These are phyloP conservation scores for Fomes fomentarius DNA, from an alignment of 1,284 basidiomycete genomes.

Conservation along the genomic window DNA sequence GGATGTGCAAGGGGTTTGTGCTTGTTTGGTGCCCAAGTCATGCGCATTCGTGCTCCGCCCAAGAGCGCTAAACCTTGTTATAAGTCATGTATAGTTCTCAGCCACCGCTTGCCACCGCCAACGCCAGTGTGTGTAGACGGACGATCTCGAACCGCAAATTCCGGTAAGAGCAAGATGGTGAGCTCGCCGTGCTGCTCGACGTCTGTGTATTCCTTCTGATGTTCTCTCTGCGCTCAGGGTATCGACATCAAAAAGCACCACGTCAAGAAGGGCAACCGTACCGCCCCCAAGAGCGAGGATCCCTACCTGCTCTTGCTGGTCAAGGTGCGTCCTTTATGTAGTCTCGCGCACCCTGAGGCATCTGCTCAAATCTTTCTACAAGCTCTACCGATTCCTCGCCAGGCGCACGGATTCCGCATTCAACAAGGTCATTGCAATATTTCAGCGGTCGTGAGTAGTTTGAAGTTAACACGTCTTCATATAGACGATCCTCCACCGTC, in stretches of 20 bases:
- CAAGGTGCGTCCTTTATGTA: conserved; percentile 71
- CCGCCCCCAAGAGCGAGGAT: conserved; percentile 98
- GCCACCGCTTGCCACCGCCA: conserved; percentile 30
- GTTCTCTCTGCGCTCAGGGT: conserved; percentile 61
- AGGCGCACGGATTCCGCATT: conserved; percentile 95
- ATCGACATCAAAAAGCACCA: conserved; percentile 98
- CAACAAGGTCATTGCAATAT: conserved; percentile 79
- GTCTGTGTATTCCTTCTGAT: conserved; percentile 4
- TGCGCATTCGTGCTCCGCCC: conserved; percentile 31
- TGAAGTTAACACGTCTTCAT: conserved; percentile 14
- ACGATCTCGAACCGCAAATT: conserved; percentile 40
- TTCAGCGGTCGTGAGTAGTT: background rate
- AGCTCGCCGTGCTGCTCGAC: conserved; percentile 48
- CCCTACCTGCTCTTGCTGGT: conserved; percentile 98
- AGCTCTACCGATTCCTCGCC: conserved; percentile 99
- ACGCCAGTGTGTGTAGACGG: conserved; percentile 17
- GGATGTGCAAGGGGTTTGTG: conserved; percentile 32
- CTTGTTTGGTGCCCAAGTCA: conserved; percentile 30
- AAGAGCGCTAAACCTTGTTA: conserved; percentile 32
- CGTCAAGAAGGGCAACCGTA: conserved; percentile 97
- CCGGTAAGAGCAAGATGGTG: conserved; percentile 78
- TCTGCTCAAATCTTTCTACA: background rate
- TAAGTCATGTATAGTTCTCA: conserved; percentile 60
- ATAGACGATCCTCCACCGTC: conserved; percentile 90
- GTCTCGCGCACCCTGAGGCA: background rate